A percentile compares a stretch with the other conserved stretches of the same genome.
phyloP scores from a whole-genome alignment of 2,329 filamentous ascomycete species.

The Claviceps digitariae region DNA sequence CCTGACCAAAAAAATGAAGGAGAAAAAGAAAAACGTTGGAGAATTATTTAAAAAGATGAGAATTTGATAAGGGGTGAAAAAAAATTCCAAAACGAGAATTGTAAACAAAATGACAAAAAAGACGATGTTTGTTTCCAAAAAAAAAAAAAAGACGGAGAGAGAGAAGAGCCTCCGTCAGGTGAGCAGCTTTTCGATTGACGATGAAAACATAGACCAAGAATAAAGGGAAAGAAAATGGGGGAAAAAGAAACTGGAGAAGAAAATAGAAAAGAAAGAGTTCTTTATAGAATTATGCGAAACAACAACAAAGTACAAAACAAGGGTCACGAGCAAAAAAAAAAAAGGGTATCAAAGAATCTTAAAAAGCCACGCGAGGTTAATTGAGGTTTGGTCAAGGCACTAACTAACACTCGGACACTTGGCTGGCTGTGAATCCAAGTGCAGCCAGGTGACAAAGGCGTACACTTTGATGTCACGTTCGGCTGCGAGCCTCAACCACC shows the following conservation, averaged over 20 bases:
- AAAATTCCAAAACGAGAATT: background rate
- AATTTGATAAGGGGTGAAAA: too few species aligned
- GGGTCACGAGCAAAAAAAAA: background rate
- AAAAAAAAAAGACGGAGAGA: too few species aligned
- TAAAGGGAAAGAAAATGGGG: background rate
- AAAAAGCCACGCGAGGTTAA: background rate
- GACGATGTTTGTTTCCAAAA: background rate
- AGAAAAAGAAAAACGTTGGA: background rate
- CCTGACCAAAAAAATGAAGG: background rate
- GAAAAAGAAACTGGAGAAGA: background rate
- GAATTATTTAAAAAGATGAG: too few species aligned
- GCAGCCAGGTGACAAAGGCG: conserved; percentile 1
- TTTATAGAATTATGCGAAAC: background rate
- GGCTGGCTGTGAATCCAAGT: conserved; percentile 1
- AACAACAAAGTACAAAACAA: background rate
- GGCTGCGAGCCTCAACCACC: background rate
- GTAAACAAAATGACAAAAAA: background rate
- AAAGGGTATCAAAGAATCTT: background rate
- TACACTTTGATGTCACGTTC: background rate
- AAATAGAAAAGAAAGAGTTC: background rate
- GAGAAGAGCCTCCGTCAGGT: background rate
- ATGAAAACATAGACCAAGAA: background rate
- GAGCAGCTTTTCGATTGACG: background rate
- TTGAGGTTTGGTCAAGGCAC: background rate
- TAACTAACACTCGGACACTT: background rate